phyloP scores from a whole-genome alignment of 2,329 filamentous ascomycete species.

The Aspergillus viridinutans region DNA sequence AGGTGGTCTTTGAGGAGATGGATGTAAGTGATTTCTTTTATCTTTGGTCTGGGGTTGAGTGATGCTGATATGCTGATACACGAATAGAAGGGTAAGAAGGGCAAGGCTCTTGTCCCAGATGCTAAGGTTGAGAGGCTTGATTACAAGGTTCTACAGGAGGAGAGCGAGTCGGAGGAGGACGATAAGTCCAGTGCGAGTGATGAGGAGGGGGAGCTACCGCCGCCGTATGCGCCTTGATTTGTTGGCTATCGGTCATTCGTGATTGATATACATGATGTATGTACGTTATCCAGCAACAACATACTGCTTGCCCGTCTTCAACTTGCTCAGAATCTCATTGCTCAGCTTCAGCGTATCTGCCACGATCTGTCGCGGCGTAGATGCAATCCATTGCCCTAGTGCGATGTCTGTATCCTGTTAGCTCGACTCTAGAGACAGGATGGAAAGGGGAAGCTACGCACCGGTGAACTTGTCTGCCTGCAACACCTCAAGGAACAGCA shows the following conservation, averaged over 20 bases:
- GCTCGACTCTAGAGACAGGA: neutral
- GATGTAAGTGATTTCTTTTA: slow-evolving; percentile 5
- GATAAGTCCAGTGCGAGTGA: neutral
- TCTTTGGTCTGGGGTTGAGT: neutral
- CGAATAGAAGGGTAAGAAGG: neutral
- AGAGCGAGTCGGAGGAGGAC: neutral
- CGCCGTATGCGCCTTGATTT: neutral
- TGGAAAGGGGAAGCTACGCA: neutral
- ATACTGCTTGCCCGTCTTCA: slow-evolving; percentile 46
- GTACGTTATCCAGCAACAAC: slow-evolving; percentile 32
- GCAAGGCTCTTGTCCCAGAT: neutral
- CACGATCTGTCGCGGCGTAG: slow-evolving; percentile 55
- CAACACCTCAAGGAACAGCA: slow-evolving; percentile 73
- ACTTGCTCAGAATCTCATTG: slow-evolving; percentile 33
- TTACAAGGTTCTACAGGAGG: neutral
- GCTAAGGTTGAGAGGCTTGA: neutral
- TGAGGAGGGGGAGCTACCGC: neutral
- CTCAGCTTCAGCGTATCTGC: slow-evolving; percentile 51
- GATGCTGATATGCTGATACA: neutral
- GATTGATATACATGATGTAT: neutral
- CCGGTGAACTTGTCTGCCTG: slow-evolving; percentile 60
- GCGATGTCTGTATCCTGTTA: slow-evolving; percentile 39
- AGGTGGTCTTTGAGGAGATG: slow-evolving; percentile 11
- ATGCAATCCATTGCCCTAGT: slow-evolving; percentile 46
- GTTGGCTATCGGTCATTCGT: neutral